Percentiles rank a stretch among this genome's conserved stretches.
Evolutionary conservation across 352 stramenopile genomes (phyloP).

Genomic region (Elongisporangium senticosum): DNA sequence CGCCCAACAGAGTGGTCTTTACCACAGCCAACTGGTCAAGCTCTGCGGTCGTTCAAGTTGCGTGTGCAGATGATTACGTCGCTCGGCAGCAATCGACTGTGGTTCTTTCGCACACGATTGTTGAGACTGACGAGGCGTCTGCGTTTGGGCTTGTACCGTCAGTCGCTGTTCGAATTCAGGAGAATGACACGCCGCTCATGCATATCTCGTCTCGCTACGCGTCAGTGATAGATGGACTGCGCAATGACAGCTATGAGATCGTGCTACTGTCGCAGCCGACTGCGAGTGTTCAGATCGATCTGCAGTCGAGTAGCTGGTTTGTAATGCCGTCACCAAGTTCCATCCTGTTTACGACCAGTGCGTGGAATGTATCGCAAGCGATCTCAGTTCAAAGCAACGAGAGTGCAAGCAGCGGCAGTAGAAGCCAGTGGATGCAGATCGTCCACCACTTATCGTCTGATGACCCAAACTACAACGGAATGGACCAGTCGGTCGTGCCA

Average conservation of each 20-base stretch:
- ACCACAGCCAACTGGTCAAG: conserved; percentile 37
- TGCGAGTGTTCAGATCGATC: conserved; percentile 24
- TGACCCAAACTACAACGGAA: conserved; percentile 35
- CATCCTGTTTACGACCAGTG: conserved; percentile 28
- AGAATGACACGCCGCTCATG: conserved; percentile 50
- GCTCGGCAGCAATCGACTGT: conserved; percentile 14
- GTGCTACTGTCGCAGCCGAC: conserved; percentile 35
- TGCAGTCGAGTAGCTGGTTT: conserved; percentile 20
- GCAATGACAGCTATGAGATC: conserved; percentile 51
- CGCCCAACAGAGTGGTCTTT: conserved; percentile 33
- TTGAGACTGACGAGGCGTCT: conserved; percentile 17
- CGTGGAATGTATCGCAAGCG: conserved; percentile 29
- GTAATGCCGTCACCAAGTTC: conserved; percentile 20
- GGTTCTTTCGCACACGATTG: conserved; percentile 30
- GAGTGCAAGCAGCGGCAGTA: conserved; percentile 11
- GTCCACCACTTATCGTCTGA: conserved; percentile 25
- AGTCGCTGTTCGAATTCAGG: conserved; percentile 34
- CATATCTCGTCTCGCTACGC: conserved; percentile 42
- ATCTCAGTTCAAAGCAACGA: conserved; percentile 17
- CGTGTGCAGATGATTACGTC: conserved; percentile 16
- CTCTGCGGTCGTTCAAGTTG: conserved; percentile 20
- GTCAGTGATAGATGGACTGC: conserved; percentile 34
- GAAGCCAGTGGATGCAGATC: conserved; percentile 11
- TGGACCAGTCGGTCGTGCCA: conserved; percentile 22
- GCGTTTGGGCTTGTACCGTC: conserved; percentile 28